These are phyloP conservation scores for Aureobasidium sp. DNA, from an alignment of 2,329 filamentous ascomycete species.

Conservation along the genomic window DNA sequence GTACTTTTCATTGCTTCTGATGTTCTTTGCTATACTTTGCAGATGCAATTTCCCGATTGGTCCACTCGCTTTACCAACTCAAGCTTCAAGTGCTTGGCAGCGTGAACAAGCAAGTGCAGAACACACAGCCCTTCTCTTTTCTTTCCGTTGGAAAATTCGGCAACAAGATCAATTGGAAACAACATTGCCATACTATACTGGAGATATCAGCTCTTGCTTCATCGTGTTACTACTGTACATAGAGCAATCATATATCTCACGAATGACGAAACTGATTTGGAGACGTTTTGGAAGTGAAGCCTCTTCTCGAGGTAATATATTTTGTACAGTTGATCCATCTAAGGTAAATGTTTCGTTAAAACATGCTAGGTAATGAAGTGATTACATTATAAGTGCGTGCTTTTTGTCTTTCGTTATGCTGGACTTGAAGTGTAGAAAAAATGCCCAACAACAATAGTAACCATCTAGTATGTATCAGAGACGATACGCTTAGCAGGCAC, in stretches of 20 bases:
- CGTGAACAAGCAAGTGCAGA: no score
- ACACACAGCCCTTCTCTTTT: no score
- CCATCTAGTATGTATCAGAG: not conserved
- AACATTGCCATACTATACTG: not conserved
- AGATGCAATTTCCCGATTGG: no score
- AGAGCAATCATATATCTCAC: not conserved
- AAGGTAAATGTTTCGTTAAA: not conserved
- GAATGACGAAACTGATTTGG: no score
- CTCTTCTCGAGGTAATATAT: not conserved
- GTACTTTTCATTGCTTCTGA: no score
- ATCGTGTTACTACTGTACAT: no score
- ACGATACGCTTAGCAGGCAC: constrained; percentile 2
- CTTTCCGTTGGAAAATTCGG: no score
- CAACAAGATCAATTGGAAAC: no score
- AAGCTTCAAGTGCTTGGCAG: no score
- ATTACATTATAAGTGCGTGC: constrained; percentile 7
- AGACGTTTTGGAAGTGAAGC: not conserved
- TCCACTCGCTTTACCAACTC: no score
- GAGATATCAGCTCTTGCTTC: not conserved
- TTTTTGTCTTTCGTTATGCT: constrained; percentile 9
- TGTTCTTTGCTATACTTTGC: no score
- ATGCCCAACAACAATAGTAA: not conserved
- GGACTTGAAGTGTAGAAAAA: not conserved
- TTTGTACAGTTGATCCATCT: constrained; percentile 1
- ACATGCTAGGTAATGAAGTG: not conserved